These are phyloP conservation scores for Chrysanthemum lavandulifolium DNA, from an alignment of 129 eudicot genomes.

Conservation along the genomic window DNA sequence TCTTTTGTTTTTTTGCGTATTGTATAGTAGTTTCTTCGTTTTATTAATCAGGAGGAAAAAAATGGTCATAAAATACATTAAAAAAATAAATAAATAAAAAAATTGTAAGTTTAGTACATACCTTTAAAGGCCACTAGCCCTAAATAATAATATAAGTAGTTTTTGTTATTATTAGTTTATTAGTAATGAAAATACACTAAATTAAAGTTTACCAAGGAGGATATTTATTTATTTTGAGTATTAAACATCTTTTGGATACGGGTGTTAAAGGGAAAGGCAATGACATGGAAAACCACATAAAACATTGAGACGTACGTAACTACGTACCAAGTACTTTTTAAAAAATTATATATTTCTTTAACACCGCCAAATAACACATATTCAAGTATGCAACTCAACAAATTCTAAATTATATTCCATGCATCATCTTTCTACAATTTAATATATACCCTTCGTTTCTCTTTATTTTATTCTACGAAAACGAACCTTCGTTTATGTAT, in stretches of 20 bases:
- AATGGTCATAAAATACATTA: too few species aligned
- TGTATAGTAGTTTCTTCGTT: too few species aligned
- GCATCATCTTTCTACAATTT: background rate
- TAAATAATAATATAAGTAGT: too few species aligned
- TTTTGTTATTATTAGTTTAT: too few species aligned
- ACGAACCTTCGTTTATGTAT: background rate
- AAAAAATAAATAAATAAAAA: too few species aligned
- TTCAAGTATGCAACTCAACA: background rate
- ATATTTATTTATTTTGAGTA: background rate
- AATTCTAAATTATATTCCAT: background rate
- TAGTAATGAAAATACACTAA: background rate
- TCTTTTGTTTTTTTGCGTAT: too few species aligned
- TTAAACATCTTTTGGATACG: background rate
- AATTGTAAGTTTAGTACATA: too few species aligned
- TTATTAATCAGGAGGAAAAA: too few species aligned
- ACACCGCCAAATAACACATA: background rate
- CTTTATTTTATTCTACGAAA: background rate
- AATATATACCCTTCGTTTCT: too few species aligned
- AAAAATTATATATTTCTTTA: background rate
- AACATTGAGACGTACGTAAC: background rate
- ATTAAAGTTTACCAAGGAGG: background rate
- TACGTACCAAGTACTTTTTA: background rate
- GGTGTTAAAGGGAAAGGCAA: background rate
- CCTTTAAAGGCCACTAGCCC: too few species aligned
- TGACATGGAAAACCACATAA: background rate